phyloP scores from a whole-genome alignment of 2,329 filamentous ascomycete genomes.

The Apiospora arundinis region DNA sequence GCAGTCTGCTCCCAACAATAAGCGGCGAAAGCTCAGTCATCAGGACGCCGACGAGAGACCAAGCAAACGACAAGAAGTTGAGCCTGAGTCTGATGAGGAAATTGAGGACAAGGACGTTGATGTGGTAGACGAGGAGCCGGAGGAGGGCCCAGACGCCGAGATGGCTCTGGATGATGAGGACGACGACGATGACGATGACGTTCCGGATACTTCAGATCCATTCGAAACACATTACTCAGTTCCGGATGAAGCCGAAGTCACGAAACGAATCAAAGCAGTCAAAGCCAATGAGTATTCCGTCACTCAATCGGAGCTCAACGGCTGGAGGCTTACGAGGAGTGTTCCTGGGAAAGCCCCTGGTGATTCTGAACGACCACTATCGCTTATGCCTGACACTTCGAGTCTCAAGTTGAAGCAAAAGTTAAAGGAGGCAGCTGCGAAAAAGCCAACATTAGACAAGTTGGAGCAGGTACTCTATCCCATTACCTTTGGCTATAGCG shows the following conservation, averaged over 20 bases:
- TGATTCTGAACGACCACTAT: conserved; percentile 41
- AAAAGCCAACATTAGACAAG: conserved; percentile 63
- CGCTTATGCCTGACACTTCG: conserved; percentile 47
- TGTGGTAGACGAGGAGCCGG: conserved; percentile 52
- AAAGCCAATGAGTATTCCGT: conserved; percentile 58
- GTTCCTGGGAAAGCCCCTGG: conserved; percentile 49
- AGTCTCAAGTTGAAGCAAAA: conserved; percentile 73
- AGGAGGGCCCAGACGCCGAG: conserved; percentile 51
- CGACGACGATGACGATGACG: conserved; percentile 56
- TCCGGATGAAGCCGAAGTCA: conserved; percentile 66
- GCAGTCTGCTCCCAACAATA: conserved; percentile 52
- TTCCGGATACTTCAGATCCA: conserved; percentile 63
- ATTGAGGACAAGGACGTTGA: conserved; percentile 47
- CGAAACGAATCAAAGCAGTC: conserved; percentile 57
- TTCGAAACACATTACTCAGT: conserved; percentile 82
- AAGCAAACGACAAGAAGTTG: conserved; percentile 24
- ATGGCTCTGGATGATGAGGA: conserved; percentile 43
- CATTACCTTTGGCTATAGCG: conserved; percentile 81
- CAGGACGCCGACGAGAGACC: conserved; percentile 30
- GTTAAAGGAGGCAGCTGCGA: conserved; percentile 61
- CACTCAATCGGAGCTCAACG: conserved; percentile 52
- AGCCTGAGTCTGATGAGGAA: conserved; percentile 31
- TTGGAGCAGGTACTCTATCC: conserved; percentile 71
- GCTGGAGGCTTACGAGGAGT: conserved; percentile 55
- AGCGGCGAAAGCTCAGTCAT: conserved; percentile 63